These are phyloP conservation scores for Russula foetens DNA, from an alignment of 768 basidiomycete species.

Conservation along the genomic window DNA sequence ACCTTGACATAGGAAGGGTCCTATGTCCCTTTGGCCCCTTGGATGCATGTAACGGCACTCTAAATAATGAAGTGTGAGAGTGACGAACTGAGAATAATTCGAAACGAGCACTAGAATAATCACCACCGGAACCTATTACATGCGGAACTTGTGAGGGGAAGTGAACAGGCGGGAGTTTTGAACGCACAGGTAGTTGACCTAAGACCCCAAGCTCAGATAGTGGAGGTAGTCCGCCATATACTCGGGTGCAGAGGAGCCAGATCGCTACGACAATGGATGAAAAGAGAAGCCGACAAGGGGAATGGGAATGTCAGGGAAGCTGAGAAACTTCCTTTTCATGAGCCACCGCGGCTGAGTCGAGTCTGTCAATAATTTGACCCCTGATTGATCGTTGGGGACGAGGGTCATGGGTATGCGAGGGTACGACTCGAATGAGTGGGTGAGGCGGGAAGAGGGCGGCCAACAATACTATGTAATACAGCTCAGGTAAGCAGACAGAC, in stretches of 20 bases:
- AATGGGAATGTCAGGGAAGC: not conserved
- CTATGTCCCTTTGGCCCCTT: not conserved
- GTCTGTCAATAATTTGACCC: not conserved
- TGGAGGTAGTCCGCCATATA: not conserved
- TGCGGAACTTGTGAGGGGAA: not conserved
- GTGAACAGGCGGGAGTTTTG: not conserved
- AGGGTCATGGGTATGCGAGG: not conserved
- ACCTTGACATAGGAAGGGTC: not conserved
- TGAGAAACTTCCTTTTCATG: not conserved
- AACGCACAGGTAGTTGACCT: not conserved
- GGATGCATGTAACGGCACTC: not conserved
- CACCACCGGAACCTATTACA: not conserved
- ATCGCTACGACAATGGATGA: not conserved
- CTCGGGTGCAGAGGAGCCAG: not conserved
- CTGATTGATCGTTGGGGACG: no score
- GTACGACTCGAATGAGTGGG: not conserved
- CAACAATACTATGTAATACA: no score
- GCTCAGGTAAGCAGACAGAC: no score
- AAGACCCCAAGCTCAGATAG: not conserved
- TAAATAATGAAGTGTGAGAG: not conserved
- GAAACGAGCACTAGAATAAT: not conserved
- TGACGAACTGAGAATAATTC: not conserved
- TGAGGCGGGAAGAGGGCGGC: no score
- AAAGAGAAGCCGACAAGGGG: not conserved
- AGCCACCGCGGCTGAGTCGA: not conserved